phyloP scores from a whole-genome alignment of 148 eudicot genomes.

The Heliosperma pusillum region DNA sequence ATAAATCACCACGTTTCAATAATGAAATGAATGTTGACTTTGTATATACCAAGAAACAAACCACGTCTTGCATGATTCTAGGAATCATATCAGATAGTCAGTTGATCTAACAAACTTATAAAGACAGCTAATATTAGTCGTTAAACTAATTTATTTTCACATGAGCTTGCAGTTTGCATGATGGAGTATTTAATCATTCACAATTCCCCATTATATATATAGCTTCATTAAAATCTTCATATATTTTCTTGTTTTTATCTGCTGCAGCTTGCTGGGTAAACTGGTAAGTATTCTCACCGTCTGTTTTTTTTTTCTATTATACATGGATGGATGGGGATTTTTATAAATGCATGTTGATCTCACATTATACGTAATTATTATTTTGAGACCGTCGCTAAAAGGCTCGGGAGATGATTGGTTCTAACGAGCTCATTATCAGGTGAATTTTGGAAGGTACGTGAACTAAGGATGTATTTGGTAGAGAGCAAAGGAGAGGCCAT shows the following conservation, averaged over 20 bases:
- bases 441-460: neutral
- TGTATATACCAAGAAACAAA: neutral
- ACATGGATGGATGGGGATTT: too few relatives aligned
- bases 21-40: neutral
- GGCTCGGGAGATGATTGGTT: too few relatives aligned
- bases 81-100: neutral
- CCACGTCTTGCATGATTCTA: slow-evolving; percentile 7
- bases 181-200: neutral
- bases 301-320: too few relatives aligned
- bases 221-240: too few relatives aligned
- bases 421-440: neutral
- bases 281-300: too few relatives aligned
- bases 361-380: too few relatives aligned
- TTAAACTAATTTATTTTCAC: neutral
- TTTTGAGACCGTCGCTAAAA: neutral
- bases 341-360: too few relatives aligned
- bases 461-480: slow-evolving; percentile 59
- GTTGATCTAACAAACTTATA: neutral
- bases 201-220: too few relatives aligned
- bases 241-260: too few relatives aligned
- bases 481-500: slow-evolving; percentile 82
- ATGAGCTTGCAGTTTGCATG: neutral
- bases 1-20: too few relatives aligned
- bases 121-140: too few relatives aligned
- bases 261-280: too few relatives aligned